Conservation (phyloP, 2,329 filamentous ascomycete species). For the Fusarium drepaniforme region DNA sequence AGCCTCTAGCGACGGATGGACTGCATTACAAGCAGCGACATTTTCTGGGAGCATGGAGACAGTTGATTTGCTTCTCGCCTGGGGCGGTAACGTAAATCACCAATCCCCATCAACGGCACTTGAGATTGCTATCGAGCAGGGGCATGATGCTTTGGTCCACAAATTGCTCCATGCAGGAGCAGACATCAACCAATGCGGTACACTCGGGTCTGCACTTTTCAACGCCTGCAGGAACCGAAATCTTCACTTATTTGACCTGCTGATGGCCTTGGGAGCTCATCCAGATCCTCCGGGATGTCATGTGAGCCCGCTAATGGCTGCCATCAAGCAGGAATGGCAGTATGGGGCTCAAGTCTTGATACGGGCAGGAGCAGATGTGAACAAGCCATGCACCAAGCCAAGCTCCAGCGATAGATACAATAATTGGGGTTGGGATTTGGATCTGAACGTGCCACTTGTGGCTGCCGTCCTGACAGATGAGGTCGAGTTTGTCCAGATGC, state of each 20-base stretch:
- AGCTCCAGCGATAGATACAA: too few relatives aligned
- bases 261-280: not conserved
- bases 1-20: not conserved
- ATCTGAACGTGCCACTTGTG: not conserved
- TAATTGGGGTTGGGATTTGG: not conserved
- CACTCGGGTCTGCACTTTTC: not conserved
- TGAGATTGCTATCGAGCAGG: not conserved
- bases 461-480: not conserved
- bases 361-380: not conserved
- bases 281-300: not conserved
- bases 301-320: not conserved
- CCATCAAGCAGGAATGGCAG: not conserved
- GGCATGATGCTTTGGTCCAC: not conserved
- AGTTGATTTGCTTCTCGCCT: too few relatives aligned
- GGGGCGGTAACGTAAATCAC: not conserved
- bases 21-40: not conserved
- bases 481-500: not conserved
- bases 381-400: not conserved
- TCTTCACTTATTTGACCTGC: too few relatives aligned
- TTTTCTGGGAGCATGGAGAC: too few relatives aligned
- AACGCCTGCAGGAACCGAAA: not conserved
- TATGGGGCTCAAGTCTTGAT: not conserved
- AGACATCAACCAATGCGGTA: not conserved
- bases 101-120: not conserved
- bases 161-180: not conserved